Conservation (phyloP, 225 moss, liverwort and hornwort species). For the Physcomitrellopsis africana region DNA sequence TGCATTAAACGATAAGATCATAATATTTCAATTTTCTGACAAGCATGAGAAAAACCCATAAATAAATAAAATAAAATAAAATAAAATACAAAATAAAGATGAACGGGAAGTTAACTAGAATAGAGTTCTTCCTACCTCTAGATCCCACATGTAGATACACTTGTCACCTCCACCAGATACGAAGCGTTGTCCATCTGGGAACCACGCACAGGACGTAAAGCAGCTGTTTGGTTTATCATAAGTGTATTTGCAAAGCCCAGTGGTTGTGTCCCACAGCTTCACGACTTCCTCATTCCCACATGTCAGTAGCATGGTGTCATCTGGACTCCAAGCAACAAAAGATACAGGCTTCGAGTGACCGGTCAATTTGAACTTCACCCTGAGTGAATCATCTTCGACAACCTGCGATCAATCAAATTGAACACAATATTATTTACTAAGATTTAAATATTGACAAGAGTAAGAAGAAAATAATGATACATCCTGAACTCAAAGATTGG, state of each 20-base stretch:
- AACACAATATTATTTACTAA: constrained; percentile 23
- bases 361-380: constrained; percentile 71
- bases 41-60: background rate
- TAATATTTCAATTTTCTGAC: background rate
- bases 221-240: constrained; percentile 81
- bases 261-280: constrained; percentile 90
- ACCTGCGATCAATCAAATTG: constrained; percentile 68
- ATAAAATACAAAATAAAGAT: constrained; percentile 18
- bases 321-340: constrained; percentile 99
- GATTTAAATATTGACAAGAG: constrained; percentile 8
- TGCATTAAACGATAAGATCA: background rate
- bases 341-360: constrained; percentile 91
- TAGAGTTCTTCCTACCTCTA: constrained; percentile 55
- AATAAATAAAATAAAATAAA: background rate
- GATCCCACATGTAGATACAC: constrained; percentile 97
- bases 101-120: constrained; percentile 1
- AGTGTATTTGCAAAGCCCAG: constrained; percentile 91
- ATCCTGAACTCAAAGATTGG: background rate
- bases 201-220: constrained; percentile 98
- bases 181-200: constrained; percentile 90
- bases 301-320: constrained; percentile 90
- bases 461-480: background rate
- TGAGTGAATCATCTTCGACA: constrained; percentile 68
- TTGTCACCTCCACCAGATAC: constrained; percentile 96
- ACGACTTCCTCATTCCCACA: constrained; percentile 96